Percentiles rank a stretch among this genome's conserved stretches.
Evolutionary conservation across 1,139 yeast species (phyloP).

Genomic region (Diutina mesorugosa): DNA sequence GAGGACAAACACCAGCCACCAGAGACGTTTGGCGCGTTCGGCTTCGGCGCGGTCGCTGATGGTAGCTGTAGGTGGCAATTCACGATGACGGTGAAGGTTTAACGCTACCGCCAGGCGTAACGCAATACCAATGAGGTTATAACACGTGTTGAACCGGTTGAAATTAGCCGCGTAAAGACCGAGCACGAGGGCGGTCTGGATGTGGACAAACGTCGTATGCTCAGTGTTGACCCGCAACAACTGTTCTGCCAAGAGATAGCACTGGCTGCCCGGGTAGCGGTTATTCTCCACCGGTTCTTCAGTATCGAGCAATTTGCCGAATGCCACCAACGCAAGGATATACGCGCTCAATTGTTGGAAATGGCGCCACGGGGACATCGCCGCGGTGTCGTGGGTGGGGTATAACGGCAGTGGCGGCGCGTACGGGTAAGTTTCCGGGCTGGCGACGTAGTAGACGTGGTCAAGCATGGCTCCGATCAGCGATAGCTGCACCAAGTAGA

Average conservation of each 20-base stretch:
- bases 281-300: constrained; percentile 3
- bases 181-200: constrained; percentile 32
- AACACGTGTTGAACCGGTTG: constrained; percentile 35
- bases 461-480: constrained; percentile 8
- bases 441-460: neutral
- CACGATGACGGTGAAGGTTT: constrained; percentile 28
- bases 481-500: constrained; percentile 24
- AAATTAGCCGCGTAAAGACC: constrained; percentile 37
- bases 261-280: constrained; percentile 20
- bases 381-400: neutral
- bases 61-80: neutral
- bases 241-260: constrained; percentile 25
- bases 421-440: neutral
- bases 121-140: constrained; percentile 36
- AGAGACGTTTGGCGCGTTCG: constrained; percentile 32
- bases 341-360: constrained; percentile 9
- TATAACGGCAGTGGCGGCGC: neutral
- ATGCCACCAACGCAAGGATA: constrained; percentile 21
- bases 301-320: constrained; percentile 22
- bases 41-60: constrained; percentile 3
- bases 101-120: constrained; percentile 30
- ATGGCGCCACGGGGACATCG: neutral
- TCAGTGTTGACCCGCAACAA: constrained; percentile 29
- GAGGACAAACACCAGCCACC: constrained; percentile 43
- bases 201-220: constrained; percentile 22